These are phyloP conservation scores for Paecilomyces sp. DNA, from an alignment of 2,329 filamentous ascomycete species.

Conservation along the genomic window DNA sequence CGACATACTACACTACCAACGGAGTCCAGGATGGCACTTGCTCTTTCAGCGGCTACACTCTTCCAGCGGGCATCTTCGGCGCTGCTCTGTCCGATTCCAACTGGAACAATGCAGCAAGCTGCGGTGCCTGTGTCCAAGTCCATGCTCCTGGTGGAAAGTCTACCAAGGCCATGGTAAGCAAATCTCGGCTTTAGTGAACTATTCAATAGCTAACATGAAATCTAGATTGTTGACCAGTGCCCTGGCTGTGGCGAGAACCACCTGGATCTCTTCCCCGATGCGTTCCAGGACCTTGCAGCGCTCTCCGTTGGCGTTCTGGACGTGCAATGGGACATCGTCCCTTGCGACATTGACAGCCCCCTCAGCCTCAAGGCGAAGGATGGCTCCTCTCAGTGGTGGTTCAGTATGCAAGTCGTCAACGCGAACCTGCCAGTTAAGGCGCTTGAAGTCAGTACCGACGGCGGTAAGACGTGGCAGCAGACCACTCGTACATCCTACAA, in stretches of 20 bases:
- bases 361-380: conserved; percentile 48
- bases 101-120: conserved; percentile 50
- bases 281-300: conserved; percentile 42
- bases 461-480: conserved; percentile 51
- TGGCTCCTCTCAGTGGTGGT: conserved; percentile 44
- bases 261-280: conserved; percentile 49
- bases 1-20: conserved; percentile 44
- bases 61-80: conserved; percentile 51
- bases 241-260: conserved; percentile 48
- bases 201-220: neutral
- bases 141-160: conserved; percentile 41
- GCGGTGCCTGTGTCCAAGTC: conserved; percentile 57
- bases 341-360: conserved; percentile 46
- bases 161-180: conserved; percentile 57
- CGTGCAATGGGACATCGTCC: conserved; percentile 43
- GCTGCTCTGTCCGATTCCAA: conserved; percentile 53
- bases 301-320: conserved; percentile 42
- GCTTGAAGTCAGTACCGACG: conserved; percentile 56
- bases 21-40: conserved; percentile 56
- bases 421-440: conserved; percentile 49
- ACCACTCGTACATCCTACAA: conserved; percentile 51
- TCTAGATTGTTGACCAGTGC: conserved; percentile 51
- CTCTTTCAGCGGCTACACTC: conserved; percentile 56
- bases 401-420: conserved; percentile 60
- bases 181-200: neutral